phyloP scores from a whole-genome alignment of 805 yeast species.

The Yamadazyma olivae region DNA sequence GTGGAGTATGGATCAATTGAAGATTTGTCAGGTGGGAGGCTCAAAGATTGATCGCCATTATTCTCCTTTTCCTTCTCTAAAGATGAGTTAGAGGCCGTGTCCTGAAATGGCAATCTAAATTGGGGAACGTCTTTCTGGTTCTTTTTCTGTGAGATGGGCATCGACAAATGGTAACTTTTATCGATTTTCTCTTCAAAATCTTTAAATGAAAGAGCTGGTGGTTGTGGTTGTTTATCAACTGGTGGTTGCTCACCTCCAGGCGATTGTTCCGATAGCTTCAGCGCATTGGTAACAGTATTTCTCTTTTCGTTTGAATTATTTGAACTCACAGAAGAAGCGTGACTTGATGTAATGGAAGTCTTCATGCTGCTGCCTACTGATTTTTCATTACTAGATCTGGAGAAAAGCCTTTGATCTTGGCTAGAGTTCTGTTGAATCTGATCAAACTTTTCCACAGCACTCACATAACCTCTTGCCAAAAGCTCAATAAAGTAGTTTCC shows the following conservation, averaged over 20 bases:
- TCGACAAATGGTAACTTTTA: slow-evolving; percentile 16
- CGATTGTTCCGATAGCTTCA: neutral
- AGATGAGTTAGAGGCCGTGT: slow-evolving; percentile 15
- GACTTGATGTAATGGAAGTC: slow-evolving; percentile 8
- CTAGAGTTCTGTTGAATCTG: slow-evolving; percentile 14
- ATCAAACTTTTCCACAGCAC: slow-evolving; percentile 47
- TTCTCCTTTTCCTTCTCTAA: neutral
- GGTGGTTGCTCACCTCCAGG: neutral
- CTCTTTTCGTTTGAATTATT: slow-evolving; percentile 1
- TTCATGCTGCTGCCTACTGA: slow-evolving; percentile 7
- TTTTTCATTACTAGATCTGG: slow-evolving; percentile 1
- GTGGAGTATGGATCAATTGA: neutral
- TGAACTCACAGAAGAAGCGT: slow-evolving; percentile 11
- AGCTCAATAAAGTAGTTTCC: slow-evolving; percentile 65
- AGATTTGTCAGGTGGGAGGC: slow-evolving; percentile 5
- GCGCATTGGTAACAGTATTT: neutral
- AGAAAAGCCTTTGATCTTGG: slow-evolving; percentile 1
- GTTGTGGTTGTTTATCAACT: neutral
- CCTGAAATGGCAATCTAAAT: slow-evolving; percentile 73
- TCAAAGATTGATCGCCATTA: slow-evolving; percentile 4
- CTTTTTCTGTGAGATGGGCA: slow-evolving; percentile 19
- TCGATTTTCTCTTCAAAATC: slow-evolving; percentile 2
- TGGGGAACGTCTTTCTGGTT: slow-evolving; percentile 37
- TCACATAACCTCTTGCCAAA: slow-evolving; percentile 61
- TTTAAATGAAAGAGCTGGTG: neutral